phyloP scores from a whole-genome alignment of 345 rosid species.

The Conringia planisiliqua region DNA sequence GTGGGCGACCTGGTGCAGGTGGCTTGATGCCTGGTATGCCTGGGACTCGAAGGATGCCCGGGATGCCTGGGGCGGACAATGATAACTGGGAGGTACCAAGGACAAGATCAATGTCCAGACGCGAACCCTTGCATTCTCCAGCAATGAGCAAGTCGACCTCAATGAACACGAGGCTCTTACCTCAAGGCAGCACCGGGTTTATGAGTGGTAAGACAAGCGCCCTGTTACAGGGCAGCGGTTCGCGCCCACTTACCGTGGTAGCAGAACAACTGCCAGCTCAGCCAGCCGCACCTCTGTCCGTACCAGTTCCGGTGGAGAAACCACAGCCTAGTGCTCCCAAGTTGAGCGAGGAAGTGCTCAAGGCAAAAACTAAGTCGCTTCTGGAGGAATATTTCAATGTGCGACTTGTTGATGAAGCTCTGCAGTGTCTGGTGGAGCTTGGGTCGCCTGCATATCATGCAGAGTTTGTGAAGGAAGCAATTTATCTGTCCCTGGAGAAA shows the following conservation, averaged over 20 bases:
- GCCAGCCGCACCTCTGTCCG: conserved; percentile 15
- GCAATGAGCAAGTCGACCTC: conserved; percentile 46
- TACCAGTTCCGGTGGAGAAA: conserved; percentile 34
- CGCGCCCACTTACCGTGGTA: conserved; percentile 23
- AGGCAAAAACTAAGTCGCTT: conserved; percentile 49
- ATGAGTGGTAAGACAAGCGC: conserved; percentile 74
- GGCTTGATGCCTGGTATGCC: conserved; percentile 99
- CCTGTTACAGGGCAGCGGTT: conserved; percentile 56
- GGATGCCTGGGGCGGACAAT: conserved; percentile 78
- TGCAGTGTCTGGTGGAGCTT: conserved; percentile 61
- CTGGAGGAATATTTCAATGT: conserved; percentile 64
- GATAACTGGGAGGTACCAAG: conserved; percentile 83
- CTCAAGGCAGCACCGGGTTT: conserved; percentile 74
- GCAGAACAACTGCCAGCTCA: conserved; percentile 34
- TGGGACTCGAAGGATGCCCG: conserved; percentile 90
- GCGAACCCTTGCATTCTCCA: conserved; percentile 56
- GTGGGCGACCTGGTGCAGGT: conserved; percentile 77
- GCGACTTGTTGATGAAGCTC: conserved; percentile 53
- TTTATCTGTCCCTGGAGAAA: conserved; percentile 55
- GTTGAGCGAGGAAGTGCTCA: conserved; percentile 43
- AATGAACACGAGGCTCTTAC: conserved; percentile 58
- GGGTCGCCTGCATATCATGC: conserved; percentile 56
- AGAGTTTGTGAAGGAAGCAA: conserved; percentile 73
- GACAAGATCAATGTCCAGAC: conserved; percentile 69
- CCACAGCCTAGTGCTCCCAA: conserved; percentile 30